A percentile compares a stretch with the other conserved stretches of the same genome.
These are phyloP conservation scores for Crucihimalaya himalaica DNA, from an alignment of 345 rosid genomes.

Conservation along the genomic window DNA sequence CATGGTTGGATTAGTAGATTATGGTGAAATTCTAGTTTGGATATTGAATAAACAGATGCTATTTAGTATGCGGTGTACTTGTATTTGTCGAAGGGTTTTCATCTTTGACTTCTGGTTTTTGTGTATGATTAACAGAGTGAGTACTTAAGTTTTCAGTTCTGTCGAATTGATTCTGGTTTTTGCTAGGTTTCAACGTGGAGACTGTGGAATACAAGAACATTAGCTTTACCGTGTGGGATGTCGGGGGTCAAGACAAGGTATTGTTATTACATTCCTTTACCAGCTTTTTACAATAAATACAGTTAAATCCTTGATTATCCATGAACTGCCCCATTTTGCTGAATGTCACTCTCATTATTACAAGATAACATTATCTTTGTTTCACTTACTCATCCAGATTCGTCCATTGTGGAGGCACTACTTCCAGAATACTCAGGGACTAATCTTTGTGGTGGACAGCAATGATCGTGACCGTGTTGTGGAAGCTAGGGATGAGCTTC, in stretches of 20 bases:
- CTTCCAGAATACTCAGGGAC: conserved; percentile 74
- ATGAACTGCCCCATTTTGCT: neutral
- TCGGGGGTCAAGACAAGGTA: conserved; percentile 83
- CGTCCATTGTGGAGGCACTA: conserved; percentile 83
- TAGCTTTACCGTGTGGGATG: conserved; percentile 82
- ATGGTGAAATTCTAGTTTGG: neutral
- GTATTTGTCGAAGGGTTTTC: neutral
- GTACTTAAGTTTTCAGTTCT: neutral
- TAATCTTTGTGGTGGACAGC: conserved; percentile 80
- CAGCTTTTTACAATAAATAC: neutral
- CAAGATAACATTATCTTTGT: neutral
- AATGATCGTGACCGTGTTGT: conserved; percentile 76
- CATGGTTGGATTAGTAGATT: neutral
- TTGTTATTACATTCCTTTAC: neutral
- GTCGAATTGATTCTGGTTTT: neutral
- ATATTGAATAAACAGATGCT: neutral
- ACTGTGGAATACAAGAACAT: conserved; percentile 82
- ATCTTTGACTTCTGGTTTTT: neutral
- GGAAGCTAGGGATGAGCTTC: conserved; percentile 77
- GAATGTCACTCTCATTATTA: neutral
- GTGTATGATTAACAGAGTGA: neutral
- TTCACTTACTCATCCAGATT: conserved; percentile 40
- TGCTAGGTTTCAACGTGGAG: conserved; percentile 71
- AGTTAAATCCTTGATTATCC: conserved; percentile 1
- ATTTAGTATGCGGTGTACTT: neutral